A percentile compares a stretch with the other conserved stretches of the same genome.
Conservation (phyloP, 129 eudicot genomes). For the Erigeron canadensis region DNA sequence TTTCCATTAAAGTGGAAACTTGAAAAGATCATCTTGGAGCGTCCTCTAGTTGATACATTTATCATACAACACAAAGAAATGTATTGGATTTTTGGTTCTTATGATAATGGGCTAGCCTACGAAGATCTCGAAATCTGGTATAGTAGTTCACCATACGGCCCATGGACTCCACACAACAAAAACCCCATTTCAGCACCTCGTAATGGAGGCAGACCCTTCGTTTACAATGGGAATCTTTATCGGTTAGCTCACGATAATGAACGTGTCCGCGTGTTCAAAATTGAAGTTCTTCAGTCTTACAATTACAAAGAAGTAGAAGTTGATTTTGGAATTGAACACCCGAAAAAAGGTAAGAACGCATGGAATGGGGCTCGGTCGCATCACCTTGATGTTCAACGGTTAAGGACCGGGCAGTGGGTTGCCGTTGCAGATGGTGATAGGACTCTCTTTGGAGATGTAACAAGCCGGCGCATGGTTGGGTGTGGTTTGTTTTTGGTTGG, state of each 20-base stretch:
- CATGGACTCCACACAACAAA: constrained; percentile 77
- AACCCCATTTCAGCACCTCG: constrained; percentile 60
- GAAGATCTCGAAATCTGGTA: constrained; percentile 78
- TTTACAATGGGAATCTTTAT: constrained; percentile 60
- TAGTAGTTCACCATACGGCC: constrained; percentile 80
- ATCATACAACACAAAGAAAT: constrained; percentile 52
- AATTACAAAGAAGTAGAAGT: constrained; percentile 74
- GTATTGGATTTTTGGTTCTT: constrained; percentile 86
- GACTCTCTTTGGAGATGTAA: constrained; percentile 57
- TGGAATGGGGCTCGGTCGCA: constrained; percentile 87
- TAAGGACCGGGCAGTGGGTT: constrained; percentile 67
- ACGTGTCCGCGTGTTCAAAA: constrained; percentile 50
- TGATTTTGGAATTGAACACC: constrained; percentile 42
- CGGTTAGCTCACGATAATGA: constrained; percentile 69
- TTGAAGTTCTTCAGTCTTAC: constrained; percentile 47
- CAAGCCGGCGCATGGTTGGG: constrained; percentile 57
- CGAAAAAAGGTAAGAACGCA: constrained; percentile 63
- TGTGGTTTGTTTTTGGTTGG: constrained; percentile 50
- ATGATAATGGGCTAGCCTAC: constrained; percentile 43
- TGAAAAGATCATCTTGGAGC: constrained; percentile 61
- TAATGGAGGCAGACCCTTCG: constrained; percentile 85
- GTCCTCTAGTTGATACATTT: constrained; percentile 69
- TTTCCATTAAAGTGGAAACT: constrained; percentile 82
- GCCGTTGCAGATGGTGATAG: constrained; percentile 82
- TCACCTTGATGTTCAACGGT: constrained; percentile 72